Base-by-base conservation (phyloP, 805 yeast genomes). In the Jamesozyma lodderae region DNA sequence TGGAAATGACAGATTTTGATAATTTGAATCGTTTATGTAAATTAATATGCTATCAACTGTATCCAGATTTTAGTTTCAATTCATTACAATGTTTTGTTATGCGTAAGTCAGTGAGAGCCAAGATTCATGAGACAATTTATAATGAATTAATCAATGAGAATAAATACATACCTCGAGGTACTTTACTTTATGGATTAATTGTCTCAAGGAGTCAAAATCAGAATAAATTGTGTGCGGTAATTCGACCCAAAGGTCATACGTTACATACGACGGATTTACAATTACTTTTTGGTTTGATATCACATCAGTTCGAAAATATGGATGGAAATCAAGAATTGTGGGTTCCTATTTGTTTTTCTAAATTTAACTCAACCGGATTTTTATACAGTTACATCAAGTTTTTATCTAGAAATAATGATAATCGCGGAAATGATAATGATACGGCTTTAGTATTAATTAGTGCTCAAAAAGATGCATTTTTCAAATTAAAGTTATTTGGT, bases 311-410 rank as follows among this genome's bases (percentile, higher is more conserved):
- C 8, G 51, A 60, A 21, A 46, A 47, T 17, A 41, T 46, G 13
- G 43, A 59, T 8, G 58, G 56, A 13, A 64, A 67, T 40, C 82
- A 82, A 47, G 96, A 88, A 52, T 74, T 86, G 41, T 92, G 97
- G 97, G 73, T 84, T 10, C 98, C 98, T 0, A 68, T 90, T 0
- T 90, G 98, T 59, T 68, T 90, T 56, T 95, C 97, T 0, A 77
- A 82, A 48, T 90, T 90, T 65, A 90, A 92, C 53, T 64, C 85
- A 2, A 77, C 78, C 45, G 98, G 98, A 8, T 92, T 88, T 51
- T 61, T 90, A 5, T 83, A 92, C 53, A 77, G 86, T 10, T 85
- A 81, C 51, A 81, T 87, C 31, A 78, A 77, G 41, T 77, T 77
- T 46, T 54, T 79, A 33, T 55, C 64, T 14, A 61, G 60, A 20